Evolutionary conservation across 805 yeast genomes (phyloP), one percentile per base, ranked within the genome.

Genomic region (Yamadazyma endophytica): DNA sequence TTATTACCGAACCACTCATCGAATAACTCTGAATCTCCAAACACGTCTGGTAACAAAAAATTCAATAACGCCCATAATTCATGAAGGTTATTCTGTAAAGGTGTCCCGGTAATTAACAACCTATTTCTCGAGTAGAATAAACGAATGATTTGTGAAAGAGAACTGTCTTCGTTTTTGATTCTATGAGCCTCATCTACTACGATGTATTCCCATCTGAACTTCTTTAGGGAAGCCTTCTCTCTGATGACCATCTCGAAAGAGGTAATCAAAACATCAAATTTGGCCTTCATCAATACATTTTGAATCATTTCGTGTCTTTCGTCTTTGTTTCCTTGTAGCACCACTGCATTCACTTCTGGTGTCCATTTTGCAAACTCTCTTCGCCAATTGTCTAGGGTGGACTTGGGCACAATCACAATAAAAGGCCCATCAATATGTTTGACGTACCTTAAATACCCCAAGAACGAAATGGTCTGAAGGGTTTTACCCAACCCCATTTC

Each of bases 401-500:
- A 86, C 55, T 92, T 92, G 8, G 98, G 98, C 2, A 89, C 97
- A 37, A 90, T 82, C 17, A 92, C 78, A 27, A 92, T 75, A 50
- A 82, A 86, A 0, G 98, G 98, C 0, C 98, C 98, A 39, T 81
- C 82, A 11, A 89, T 73, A 17, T 77, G 73, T 46, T 79, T 79
- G 33, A 79, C 66, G 51, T 86, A 87, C 42, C 97, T 73, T 38
- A 92, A 59, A 53, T 84, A 87, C 0, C 97, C 97, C 29, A 90
- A 61, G 47, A 90, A 92, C 2, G 97, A 77, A 28, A 90, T 87
- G 0, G 97, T 90, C 59, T 90, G 98, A 35, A 92, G 64, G 4
- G 98, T 90, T 58, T 90, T 90, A 35, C 98, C 98, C 24, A 90
- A 69, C 3, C 98, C 98, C 98, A 92, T 90, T 56, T 90, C 98